Conservation (phyloP, 2,329 filamentous ascomycete genomes). For the Colletotrichum noveboracense region DNA sequence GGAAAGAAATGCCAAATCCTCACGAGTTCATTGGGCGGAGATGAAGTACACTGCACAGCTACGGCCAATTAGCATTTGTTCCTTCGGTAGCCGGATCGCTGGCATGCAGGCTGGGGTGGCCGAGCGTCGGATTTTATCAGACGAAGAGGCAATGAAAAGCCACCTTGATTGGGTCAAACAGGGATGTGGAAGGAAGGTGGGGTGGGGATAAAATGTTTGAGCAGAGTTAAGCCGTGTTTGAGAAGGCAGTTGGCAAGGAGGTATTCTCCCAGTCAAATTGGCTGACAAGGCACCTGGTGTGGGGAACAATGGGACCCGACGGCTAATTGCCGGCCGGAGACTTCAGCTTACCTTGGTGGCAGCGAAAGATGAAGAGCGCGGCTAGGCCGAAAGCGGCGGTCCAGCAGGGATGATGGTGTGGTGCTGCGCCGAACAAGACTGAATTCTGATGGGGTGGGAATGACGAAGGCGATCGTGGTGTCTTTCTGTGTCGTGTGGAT, state of each 20-base stretch:
- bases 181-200: neutral
- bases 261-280: neutral
- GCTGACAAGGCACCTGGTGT: neutral
- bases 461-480: conserved; percentile 1
- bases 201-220: neutral
- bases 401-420: conserved; percentile 3
- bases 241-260: neutral
- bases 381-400: conserved; percentile 5
- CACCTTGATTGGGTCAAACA: conserved; percentile 9
- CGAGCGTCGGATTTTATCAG: conserved; percentile 3
- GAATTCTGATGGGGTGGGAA: neutral
- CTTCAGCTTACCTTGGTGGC: conserved; percentile 16
- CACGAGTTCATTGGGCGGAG: conserved; percentile 9
- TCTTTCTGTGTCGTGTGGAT: neutral
- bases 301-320: neutral
- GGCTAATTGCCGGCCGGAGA: conserved; percentile 13
- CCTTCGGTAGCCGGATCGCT: neutral
- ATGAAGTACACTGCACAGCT: conserved; percentile 10
- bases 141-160: neutral
- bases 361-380: neutral
- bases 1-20: neutral
- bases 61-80: conserved; percentile 16
- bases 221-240: neutral
- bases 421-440: conserved; percentile 6
- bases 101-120: neutral